Base-by-base conservation (phyloP, 257 asterid genomes). In the Solanum habrochaites region DNA sequence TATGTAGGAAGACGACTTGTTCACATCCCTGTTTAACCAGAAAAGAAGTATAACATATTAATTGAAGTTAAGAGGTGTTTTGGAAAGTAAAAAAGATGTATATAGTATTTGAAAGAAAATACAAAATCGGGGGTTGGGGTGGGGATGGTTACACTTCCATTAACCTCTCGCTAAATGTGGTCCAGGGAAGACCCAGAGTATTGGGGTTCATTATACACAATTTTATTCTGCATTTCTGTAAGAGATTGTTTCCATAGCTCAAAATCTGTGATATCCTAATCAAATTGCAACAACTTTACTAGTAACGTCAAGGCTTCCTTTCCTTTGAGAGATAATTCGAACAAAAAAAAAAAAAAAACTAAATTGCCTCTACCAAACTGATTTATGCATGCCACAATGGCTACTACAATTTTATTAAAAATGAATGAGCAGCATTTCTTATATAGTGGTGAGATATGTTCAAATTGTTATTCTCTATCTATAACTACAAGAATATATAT, bases 11-110 rank as follows among this genome's bases (percentile, higher is more conserved):
- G 35, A 87, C 1, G 84, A 74, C 82, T 84, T 56, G 47, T 40
- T 67, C 23, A 66, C 62, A 35, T 90, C 85, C 90, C 92, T 90
- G 37, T 40, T 52, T 12, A 13, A 78, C 49, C 45, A 4, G 6
- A 40, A 82, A 71, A 21, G 23, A 71, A 16, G 25, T 70, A 16
- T 70, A 31, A 32, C 75, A 27, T 56, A 56, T 56, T 16, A 52
- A 52, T 52, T 52, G 60, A 52, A 52, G 60, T 16, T 52, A 42
- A 42, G 13, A 52, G 60, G 62, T 52, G 18, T 52, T 52, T 52
- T 52, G 62, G 23, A 6, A 16, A 52, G 62, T 52, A 16, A 52
- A 56, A 56, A 56, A 56, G 1, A 56, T 56, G 64, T 56, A 18
- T 18, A 56, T 18, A 56, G 11, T 52, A 52, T 52, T 49, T 49